Percentiles rank a stretch among this genome's conserved stretches.
phyloP scores from a whole-genome alignment of 768 basidiomycete species.

The Pholiota molesta region DNA sequence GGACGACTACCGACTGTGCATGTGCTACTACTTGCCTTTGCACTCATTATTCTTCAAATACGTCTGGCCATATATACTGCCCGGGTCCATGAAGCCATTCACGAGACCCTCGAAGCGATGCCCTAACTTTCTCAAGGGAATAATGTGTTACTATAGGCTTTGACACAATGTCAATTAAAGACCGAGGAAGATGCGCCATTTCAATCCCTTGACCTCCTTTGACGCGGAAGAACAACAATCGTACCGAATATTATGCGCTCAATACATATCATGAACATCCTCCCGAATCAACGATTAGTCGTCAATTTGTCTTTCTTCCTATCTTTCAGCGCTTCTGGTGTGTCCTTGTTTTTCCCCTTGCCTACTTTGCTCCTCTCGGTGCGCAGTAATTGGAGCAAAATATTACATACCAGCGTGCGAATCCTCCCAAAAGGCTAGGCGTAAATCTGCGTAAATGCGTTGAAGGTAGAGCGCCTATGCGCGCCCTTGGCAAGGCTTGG shows the following conservation, averaged over 20 bases:
- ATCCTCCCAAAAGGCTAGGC: background rate
- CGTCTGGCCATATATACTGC: no score
- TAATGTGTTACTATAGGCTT: background rate
- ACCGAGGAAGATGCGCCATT: background rate
- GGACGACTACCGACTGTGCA: no score
- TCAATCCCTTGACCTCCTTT: background rate
- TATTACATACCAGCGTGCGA: background rate
- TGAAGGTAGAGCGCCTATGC: background rate
- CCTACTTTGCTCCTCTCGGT: background rate
- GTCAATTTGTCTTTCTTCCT: background rate
- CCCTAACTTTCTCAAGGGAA: no score
- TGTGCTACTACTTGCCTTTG: no score
- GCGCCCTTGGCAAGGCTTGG: background rate
- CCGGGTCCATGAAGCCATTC: no score
- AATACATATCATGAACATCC: background rate
- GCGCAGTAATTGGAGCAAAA: background rate
- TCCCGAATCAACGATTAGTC: background rate
- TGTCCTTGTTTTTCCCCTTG: background rate
- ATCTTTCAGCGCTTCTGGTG: background rate
- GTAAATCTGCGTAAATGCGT: background rate
- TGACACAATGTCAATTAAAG: background rate
- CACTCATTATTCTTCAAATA: no score
- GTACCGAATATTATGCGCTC: background rate
- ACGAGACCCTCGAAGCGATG: no score
- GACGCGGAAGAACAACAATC: background rate